Evolutionary conservation across 306 rosid genomes (phyloP).

Genomic region (Hippophae rhamnoides): DNA sequence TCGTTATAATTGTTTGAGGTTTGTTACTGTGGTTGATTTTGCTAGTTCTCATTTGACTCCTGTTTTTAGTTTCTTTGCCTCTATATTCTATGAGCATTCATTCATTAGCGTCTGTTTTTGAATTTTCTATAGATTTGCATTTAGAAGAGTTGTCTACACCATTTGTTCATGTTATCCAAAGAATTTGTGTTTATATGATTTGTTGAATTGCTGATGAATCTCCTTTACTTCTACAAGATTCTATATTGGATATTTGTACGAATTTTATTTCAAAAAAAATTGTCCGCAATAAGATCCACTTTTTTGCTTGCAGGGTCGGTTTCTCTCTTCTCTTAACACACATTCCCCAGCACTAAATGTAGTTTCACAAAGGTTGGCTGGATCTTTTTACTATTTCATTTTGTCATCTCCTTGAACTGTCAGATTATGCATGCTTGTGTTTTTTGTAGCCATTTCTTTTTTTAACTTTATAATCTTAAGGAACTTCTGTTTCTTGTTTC

Average conservation of each 20-base stretch:
- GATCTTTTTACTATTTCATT: slow-evolving; percentile 16
- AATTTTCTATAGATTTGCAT: too few relatives aligned
- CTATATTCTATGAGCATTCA: too few relatives aligned
- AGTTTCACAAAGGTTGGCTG: slow-evolving; percentile 68
- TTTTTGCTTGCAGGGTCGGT: slow-evolving; percentile 55
- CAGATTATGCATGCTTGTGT: slow-evolving; percentile 4
- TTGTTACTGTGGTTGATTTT: too few relatives aligned
- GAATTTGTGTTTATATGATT: too few relatives aligned
- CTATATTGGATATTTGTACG: slow-evolving; percentile 5
- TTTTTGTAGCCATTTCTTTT: slow-evolving; percentile 2
- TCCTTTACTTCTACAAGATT: background rate
- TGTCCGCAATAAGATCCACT: background rate
- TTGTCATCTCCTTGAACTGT: slow-evolving; percentile 19
- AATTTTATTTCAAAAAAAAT: slow-evolving; percentile 7
- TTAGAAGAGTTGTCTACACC: too few relatives aligned
- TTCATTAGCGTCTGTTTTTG: too few relatives aligned
- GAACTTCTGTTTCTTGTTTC: slow-evolving; percentile 24
- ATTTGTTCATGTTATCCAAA: too few relatives aligned
- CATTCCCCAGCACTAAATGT: slow-evolving; percentile 85
- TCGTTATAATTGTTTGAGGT: too few relatives aligned
- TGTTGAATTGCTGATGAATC: too few relatives aligned
- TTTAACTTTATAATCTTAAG: slow-evolving; percentile 14
- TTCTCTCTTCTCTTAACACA: slow-evolving; percentile 69
- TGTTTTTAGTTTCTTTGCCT: too few relatives aligned
- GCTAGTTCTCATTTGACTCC: too few relatives aligned